These are phyloP conservation scores for Vaccinium myrtillus DNA, from an alignment of 148 eudicot genomes.

Conservation along the genomic window DNA sequence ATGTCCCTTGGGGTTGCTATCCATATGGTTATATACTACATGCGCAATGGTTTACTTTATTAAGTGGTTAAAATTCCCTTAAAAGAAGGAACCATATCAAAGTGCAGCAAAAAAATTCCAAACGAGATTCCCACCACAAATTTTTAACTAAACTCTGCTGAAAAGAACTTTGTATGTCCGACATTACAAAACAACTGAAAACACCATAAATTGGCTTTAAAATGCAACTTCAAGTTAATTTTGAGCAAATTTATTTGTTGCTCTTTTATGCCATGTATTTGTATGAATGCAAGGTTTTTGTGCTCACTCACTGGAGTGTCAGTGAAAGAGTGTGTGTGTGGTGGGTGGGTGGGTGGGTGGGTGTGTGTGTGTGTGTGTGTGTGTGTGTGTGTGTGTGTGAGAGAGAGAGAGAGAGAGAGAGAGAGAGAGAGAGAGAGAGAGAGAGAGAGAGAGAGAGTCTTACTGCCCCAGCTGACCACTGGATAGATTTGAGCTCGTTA, in stretches of 20 bases:
- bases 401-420: too few species aligned
- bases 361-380: too few species aligned
- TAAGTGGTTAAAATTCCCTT: background rate
- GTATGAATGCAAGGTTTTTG: background rate
- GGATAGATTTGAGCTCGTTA: constrained; percentile 60
- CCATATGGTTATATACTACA: background rate
- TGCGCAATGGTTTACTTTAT: background rate
- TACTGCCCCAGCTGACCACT: constrained; percentile 84
- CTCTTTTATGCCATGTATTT: background rate
- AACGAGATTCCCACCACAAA: background rate
- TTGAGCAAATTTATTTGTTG: background rate
- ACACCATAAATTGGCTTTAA: background rate
- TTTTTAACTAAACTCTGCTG: background rate
- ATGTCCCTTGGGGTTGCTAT: background rate
- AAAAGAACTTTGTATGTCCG: background rate
- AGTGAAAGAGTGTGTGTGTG: background rate
- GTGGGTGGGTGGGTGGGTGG: background rate
- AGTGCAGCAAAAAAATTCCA: background rate
- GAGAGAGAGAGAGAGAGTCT: constrained; percentile 22
- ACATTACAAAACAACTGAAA: background rate
- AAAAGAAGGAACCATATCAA: background rate
- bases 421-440: background rate
- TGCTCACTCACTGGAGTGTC: background rate
- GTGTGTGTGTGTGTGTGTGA: too few species aligned
- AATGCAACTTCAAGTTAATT: background rate